Base-by-base conservation (phyloP, 2,329 filamentous ascomycete genomes). In the Aquanectria penicillioides region DNA sequence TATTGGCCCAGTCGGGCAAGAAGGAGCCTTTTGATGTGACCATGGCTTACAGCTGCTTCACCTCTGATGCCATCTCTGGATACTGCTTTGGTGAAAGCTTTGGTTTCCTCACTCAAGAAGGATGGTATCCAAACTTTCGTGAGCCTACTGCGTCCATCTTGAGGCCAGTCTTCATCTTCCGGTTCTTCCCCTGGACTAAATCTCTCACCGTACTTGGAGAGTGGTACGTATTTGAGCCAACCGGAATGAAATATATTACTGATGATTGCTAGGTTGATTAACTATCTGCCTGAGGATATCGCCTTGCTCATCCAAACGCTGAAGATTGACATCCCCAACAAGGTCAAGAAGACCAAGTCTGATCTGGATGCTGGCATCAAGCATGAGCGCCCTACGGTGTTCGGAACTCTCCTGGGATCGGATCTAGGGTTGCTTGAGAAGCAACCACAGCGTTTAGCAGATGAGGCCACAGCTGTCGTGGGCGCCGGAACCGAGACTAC, bases 31-130 rank as follows among this genome's bases (percentile, higher is more conserved):
- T 33, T 36, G 34, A 50, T 18, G 47, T 50, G 13, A 50, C 47
- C 47, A 50, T 50, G 47, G 47, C 47, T 1, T 50, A 50, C 26
- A 50, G 47, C 8, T 50, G 47, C 18, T 50, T 50, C 26, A 50
- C 47, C 9, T 50, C 36, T 17, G 47, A 50, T 6, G 47, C 47
- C 17, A 50, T 50, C 6, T 50, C 47, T 2, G 36, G 47, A 5
- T 50, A 50, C 47, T 50, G 47, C 25, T 50, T 50, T 17, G 47
- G 47, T 13, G 36, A 50, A 11, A 38, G 11, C 2, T 50, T 50
- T 40, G 47, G 47, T 8, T 50, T 50, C 18, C 47, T 50, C 17
- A 26, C 47, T 6, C 47, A 50, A 11, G 17, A 50, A 23, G 47
- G 36, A 20, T 50, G 47, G 47, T 33, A 40, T 25, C 47, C 47